Conservation (phyloP, 306 rosid species). For the Pterocarpus macrocarpus region DNA sequence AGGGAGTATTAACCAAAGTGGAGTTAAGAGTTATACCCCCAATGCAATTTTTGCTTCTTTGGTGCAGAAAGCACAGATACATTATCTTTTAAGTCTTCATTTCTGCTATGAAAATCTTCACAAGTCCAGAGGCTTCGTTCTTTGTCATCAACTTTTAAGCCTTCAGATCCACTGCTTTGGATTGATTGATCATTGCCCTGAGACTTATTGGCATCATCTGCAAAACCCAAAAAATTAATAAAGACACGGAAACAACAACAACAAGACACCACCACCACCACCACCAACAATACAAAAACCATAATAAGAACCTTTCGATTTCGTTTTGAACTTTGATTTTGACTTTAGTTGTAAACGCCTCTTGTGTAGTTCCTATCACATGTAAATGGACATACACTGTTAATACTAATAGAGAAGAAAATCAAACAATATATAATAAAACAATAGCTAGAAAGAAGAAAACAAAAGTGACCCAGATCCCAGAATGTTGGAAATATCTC, state of each 20-base stretch:
- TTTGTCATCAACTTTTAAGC: slow-evolving; percentile 43
- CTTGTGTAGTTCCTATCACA: slow-evolving; percentile 71
- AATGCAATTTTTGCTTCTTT: slow-evolving; percentile 74
- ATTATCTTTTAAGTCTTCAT: slow-evolving; percentile 45
- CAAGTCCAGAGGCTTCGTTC: slow-evolving; percentile 32
- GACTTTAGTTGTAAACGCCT: slow-evolving; percentile 78
- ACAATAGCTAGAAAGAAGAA: background rate
- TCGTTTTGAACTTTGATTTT: slow-evolving; percentile 63
- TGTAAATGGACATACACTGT: background rate
- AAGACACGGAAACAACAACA: background rate
- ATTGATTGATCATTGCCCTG: slow-evolving; percentile 18
- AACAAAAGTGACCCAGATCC: background rate
- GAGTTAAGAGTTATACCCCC: slow-evolving; percentile 69
- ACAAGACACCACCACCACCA: background rate
- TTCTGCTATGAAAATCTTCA: slow-evolving; percentile 40
- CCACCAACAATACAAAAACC: background rate
- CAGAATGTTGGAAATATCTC: slow-evolving; percentile 2
- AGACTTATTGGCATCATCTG: slow-evolving; percentile 51
- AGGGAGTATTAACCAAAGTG: background rate
- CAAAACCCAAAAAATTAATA: slow-evolving; percentile 20
- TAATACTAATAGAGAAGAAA: background rate
- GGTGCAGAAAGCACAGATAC: slow-evolving; percentile 27
- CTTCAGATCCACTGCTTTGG: slow-evolving; percentile 42
- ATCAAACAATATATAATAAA: background rate
- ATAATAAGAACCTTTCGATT: slow-evolving; percentile 58